These are phyloP conservation scores for Citrus maxima DNA, from an alignment of 345 rosid genomes.

Conservation along the genomic window DNA sequence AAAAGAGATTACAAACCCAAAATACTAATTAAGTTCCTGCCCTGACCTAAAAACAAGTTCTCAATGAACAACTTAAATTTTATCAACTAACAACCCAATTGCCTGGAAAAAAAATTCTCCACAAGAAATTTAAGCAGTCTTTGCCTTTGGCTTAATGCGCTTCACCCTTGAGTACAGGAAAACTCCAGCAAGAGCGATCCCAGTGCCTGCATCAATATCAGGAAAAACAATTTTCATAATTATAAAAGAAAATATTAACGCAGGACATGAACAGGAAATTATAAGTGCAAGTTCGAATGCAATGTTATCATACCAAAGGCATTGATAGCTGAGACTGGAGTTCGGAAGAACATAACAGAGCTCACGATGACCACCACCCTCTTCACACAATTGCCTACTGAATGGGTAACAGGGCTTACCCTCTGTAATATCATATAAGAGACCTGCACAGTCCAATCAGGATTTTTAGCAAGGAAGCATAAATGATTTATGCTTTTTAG, in stretches of 20 bases:
- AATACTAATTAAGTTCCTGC: neutral
- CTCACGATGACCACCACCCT: conserved; percentile 99
- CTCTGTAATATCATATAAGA: conserved; percentile 94
- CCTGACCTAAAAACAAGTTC: conserved; percentile 19
- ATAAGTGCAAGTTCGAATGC: neutral
- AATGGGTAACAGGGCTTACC: conserved; percentile 97
- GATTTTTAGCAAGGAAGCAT: neutral
- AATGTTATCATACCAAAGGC: conserved; percentile 58
- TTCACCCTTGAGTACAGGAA: conserved; percentile 95
- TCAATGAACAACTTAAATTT: neutral
- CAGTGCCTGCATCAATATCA: conserved; percentile 64
- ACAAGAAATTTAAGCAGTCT: conserved; percentile 44
- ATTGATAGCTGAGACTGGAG: conserved; percentile 82
- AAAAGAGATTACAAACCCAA: neutral
- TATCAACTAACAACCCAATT: neutral
- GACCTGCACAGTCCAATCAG: conserved; percentile 52
- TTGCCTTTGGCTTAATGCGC: conserved; percentile 82
- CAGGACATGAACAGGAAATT: neutral
- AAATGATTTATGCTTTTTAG: neutral
- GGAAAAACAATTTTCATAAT: neutral
- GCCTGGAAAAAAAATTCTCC: conserved; percentile 13
- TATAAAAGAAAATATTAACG: neutral
- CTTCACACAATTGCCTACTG: conserved; percentile 99
- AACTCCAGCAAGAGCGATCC: conserved; percentile 90
- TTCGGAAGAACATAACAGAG: conserved; percentile 85